Conservation (phyloP, 257 asterid species). For the Lavandula angustifolia region DNA sequence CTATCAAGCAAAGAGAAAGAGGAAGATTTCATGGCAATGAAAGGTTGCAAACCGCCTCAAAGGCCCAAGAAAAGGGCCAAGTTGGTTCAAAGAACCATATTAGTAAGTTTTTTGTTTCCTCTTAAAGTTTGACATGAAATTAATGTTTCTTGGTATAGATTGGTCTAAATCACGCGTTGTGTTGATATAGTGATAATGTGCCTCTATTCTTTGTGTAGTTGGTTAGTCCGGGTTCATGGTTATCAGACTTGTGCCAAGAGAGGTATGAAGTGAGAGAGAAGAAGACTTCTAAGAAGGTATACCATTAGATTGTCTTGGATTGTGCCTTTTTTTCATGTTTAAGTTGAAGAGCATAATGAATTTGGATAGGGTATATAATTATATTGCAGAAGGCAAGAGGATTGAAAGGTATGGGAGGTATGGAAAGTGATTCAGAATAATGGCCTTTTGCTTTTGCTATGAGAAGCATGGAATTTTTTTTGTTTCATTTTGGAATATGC, state of each 20-base stretch:
- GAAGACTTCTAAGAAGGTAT: slow-evolving; percentile 68
- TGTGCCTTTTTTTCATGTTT: neutral
- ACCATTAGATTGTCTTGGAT: neutral
- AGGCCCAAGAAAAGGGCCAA: slow-evolving; percentile 88
- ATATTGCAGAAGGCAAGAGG: slow-evolving; percentile 63
- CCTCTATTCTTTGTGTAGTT: slow-evolving; percentile 29
- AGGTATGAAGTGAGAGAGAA: slow-evolving; percentile 90
- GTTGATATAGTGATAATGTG: neutral
- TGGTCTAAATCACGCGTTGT: neutral
- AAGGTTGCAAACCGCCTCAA: slow-evolving; percentile 85
- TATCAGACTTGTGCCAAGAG: slow-evolving; percentile 71
- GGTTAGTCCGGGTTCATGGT: slow-evolving; percentile 78
- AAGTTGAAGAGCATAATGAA: neutral
- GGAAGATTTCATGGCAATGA: slow-evolving; percentile 79
- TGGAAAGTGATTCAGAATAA: slow-evolving; percentile 85
- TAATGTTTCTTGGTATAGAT: neutral
- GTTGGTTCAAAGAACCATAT: slow-evolving; percentile 60
- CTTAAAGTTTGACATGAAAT: neutral
- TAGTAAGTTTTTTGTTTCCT: slow-evolving; percentile 46
- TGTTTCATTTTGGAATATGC: slow-evolving; percentile 28
- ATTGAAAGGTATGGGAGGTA: slow-evolving; percentile 69
- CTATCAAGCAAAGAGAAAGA: slow-evolving; percentile 79
- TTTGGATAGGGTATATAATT: slow-evolving; percentile 8
- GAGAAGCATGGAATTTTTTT: neutral
- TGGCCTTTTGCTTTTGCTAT: neutral